phyloP scores from a whole-genome alignment of 2,329 filamentous ascomycete genomes.

The Aspergillus melleus region DNA sequence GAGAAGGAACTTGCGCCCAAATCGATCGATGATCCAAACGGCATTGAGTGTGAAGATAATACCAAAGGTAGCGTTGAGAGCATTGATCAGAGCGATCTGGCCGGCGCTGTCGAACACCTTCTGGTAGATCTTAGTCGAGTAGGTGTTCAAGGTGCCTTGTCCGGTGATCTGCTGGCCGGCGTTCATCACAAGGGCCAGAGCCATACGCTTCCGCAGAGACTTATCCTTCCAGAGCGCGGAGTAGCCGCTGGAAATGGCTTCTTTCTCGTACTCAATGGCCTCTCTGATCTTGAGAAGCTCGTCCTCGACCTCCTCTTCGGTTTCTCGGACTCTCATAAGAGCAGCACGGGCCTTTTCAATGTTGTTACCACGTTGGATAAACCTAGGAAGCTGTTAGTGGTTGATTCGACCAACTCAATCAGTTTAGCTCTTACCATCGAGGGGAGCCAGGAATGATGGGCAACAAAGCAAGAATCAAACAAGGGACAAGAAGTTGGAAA shows the following conservation, averaged over 20 bases:
- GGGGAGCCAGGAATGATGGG: conserved; percentile 69
- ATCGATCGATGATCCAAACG: conserved; percentile 71
- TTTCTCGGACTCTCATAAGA: conserved; percentile 62
- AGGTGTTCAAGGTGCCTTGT: conserved; percentile 71
- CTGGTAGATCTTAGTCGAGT: conserved; percentile 73
- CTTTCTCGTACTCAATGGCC: conserved; percentile 70
- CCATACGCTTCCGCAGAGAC: conserved; percentile 66
- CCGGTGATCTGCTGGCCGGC: conserved; percentile 71
- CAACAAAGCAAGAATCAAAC: conserved; percentile 61
- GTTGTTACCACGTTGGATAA: conserved; percentile 60
- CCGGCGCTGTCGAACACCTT: conserved; percentile 62
- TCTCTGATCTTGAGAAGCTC: conserved; percentile 66
- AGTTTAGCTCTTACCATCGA: conserved; percentile 51
- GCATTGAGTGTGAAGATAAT: conserved; percentile 74
- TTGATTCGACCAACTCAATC: background rate
- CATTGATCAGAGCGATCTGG: conserved; percentile 71
- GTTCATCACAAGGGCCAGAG: conserved; percentile 66
- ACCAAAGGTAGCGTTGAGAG: conserved; percentile 70
- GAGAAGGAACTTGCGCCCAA: conserved; percentile 68
- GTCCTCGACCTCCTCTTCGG: conserved; percentile 65
- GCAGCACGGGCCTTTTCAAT: conserved; percentile 61
- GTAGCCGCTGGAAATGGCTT: conserved; percentile 64
- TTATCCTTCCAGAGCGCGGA: conserved; percentile 68
- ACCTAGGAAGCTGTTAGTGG: conserved; percentile 20
- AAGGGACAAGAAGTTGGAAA: conserved; percentile 69